phyloP scores from a whole-genome alignment of 2,329 filamentous ascomycete species.

The Aureobasidium sp. region DNA sequence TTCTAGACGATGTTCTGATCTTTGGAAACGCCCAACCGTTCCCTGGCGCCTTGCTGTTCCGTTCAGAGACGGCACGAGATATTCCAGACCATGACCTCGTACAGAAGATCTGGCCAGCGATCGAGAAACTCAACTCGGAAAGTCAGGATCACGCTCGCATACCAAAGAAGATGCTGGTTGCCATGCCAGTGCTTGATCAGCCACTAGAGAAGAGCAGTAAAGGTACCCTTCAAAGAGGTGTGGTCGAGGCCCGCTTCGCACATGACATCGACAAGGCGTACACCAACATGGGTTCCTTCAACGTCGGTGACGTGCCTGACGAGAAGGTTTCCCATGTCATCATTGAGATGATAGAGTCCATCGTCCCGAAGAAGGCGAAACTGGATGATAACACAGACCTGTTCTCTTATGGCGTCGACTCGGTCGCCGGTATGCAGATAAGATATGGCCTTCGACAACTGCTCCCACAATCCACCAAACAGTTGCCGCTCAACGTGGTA shows the following conservation, averaged over 20 bases:
- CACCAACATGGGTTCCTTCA: slow-evolving; percentile 9
- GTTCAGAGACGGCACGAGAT: slow-evolving; percentile 26
- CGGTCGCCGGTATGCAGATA: slow-evolving; percentile 50
- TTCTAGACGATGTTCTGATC: slow-evolving; percentile 51
- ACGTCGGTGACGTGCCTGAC: slow-evolving; percentile 27
- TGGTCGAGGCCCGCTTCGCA: slow-evolving; percentile 46
- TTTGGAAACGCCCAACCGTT: slow-evolving; percentile 54
- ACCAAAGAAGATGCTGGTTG: slow-evolving; percentile 44
- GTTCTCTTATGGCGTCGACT: slow-evolving; percentile 55
- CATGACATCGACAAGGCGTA: slow-evolving; percentile 44
- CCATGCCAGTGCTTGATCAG: slow-evolving; percentile 32
- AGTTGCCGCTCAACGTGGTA: slow-evolving; percentile 51
- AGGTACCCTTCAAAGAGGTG: slow-evolving; percentile 49
- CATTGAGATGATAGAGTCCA: slow-evolving; percentile 22
- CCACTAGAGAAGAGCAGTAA: slow-evolving; percentile 56
- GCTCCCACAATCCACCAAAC: slow-evolving; percentile 27
- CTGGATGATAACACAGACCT: slow-evolving; percentile 42
- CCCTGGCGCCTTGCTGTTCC: slow-evolving; percentile 52
- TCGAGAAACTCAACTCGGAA: slow-evolving; percentile 44
- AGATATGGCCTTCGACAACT: slow-evolving; percentile 33
- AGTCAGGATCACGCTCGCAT: slow-evolving; percentile 48
- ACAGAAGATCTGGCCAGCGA: slow-evolving; percentile 34
- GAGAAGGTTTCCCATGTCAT: slow-evolving; percentile 30
- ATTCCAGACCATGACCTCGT: slow-evolving; percentile 35
- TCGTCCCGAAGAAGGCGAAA: slow-evolving; percentile 19